Evolutionary conservation across 306 rosid genomes (phyloP).

Genomic region (Rosa rugosa): DNA sequence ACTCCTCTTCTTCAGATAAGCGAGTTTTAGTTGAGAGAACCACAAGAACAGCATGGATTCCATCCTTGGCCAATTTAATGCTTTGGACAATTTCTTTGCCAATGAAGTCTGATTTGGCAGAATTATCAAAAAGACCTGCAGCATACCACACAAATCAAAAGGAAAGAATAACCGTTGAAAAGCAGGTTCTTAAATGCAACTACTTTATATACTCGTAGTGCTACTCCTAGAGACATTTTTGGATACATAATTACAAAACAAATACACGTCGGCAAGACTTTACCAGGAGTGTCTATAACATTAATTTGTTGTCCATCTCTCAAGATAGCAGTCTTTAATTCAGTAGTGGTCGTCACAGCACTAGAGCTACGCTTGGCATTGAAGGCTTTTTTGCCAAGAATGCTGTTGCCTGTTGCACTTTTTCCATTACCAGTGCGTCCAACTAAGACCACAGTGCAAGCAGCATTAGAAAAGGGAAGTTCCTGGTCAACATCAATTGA

Average conservation of each 20-base stretch:
- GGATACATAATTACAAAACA: background rate
- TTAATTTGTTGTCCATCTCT: slow-evolving; percentile 60
- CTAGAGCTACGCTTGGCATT: slow-evolving; percentile 54
- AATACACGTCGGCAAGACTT: background rate
- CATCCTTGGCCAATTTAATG: slow-evolving; percentile 84
- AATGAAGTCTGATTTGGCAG: slow-evolving; percentile 57
- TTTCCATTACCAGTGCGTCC: slow-evolving; percentile 92
- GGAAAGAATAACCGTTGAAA: background rate
- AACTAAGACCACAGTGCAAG: slow-evolving; percentile 66
- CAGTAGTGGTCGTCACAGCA: slow-evolving; percentile 62
- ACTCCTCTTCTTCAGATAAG: slow-evolving; percentile 68
- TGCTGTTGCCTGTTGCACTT: slow-evolving; percentile 87
- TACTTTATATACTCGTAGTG: background rate
- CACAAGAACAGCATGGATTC: slow-evolving; percentile 78
- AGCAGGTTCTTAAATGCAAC: background rate
- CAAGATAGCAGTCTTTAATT: slow-evolving; percentile 47
- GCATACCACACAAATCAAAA: slow-evolving; percentile 6
- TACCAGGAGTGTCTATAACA: slow-evolving; percentile 97
- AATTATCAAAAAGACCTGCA: slow-evolving; percentile 72
- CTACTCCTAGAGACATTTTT: background rate
- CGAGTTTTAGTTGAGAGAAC: slow-evolving; percentile 75
- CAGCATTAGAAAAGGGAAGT: slow-evolving; percentile 47
- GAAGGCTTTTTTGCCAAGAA: slow-evolving; percentile 69
- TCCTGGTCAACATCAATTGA: slow-evolving; percentile 82
- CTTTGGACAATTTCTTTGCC: slow-evolving; percentile 85